Percentiles rank a stretch among this genome's conserved stretches.
Evolutionary conservation across 1,284 basidiomycete species (phyloP).

Genomic region (Hemileccinum hortonii): DNA sequence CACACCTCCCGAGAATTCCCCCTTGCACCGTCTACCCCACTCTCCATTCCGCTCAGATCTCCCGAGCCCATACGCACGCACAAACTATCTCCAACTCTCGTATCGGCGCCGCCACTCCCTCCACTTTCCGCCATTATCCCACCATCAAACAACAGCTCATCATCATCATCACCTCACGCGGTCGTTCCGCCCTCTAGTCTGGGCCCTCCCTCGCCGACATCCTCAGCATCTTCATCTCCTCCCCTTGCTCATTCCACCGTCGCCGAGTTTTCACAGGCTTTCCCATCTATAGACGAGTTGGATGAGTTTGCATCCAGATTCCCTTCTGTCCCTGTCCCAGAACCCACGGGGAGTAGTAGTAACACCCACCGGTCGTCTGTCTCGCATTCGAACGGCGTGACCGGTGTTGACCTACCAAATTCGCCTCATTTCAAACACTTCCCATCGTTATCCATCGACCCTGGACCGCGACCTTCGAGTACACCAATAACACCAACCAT

Average conservation of each 20-base stretch:
- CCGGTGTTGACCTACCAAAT: slow-evolving; percentile 9
- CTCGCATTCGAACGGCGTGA: slow-evolving; percentile 13
- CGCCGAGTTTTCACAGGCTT: slow-evolving; percentile 58
- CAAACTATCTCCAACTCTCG: slow-evolving; percentile 23
- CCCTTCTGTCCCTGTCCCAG: slow-evolving; percentile 47
- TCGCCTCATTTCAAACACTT: slow-evolving; percentile 38
- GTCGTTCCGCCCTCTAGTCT: slow-evolving; percentile 66
- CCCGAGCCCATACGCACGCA: slow-evolving; percentile 25
- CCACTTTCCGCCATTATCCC: slow-evolving; percentile 21
- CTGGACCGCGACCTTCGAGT: slow-evolving; percentile 61
- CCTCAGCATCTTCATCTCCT: slow-evolving; percentile 55
- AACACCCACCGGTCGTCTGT: slow-evolving; percentile 21
- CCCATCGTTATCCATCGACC: slow-evolving; percentile 54
- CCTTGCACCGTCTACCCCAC: slow-evolving; percentile 36
- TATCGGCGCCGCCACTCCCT: slow-evolving; percentile 15
- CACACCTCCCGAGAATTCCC: slow-evolving; percentile 51
- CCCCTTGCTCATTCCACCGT: slow-evolving; percentile 40
- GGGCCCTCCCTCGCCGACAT: slow-evolving; percentile 71
- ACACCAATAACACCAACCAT: slow-evolving; percentile 64
- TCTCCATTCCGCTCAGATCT: slow-evolving; percentile 36
- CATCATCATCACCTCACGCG: slow-evolving; percentile 45
- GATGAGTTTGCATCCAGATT: slow-evolving; percentile 54
- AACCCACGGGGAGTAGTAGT: slow-evolving; percentile 36
- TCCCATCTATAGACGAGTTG: slow-evolving; percentile 74
- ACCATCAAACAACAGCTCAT: slow-evolving; percentile 31